phyloP scores from a whole-genome alignment of 1,139 yeast species.

The Zygoascus hellenicus region DNA sequence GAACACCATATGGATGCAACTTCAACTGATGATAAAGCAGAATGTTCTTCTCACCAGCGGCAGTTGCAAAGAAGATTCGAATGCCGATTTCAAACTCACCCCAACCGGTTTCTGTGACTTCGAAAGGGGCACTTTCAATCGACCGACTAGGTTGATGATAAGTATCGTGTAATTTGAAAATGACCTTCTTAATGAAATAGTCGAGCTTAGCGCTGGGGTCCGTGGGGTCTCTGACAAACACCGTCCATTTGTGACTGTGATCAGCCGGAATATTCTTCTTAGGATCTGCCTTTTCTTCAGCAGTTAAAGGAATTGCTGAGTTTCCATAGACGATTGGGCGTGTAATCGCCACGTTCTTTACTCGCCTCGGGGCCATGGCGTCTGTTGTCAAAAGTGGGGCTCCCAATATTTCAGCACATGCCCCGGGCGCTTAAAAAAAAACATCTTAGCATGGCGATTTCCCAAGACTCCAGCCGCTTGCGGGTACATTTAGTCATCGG shows the following conservation, averaged over 20 bases:
- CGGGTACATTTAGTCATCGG: too few species aligned
- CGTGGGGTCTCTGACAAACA: constrained; percentile 74
- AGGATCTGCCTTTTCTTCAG: constrained; percentile 41
- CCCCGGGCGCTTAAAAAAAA: not conserved
- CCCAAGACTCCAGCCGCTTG: too few species aligned
- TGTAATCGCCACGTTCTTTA: constrained; percentile 65
- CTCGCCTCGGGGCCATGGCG: constrained; percentile 14
- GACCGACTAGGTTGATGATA: constrained; percentile 80
- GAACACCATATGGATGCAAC: constrained; percentile 74
- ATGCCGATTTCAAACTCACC: constrained; percentile 95
- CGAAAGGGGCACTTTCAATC: constrained; percentile 85
- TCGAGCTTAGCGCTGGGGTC: constrained; percentile 49
- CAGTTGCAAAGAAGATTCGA: constrained; percentile 77
- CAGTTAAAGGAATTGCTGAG: constrained; percentile 66
- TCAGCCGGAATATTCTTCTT: constrained; percentile 62
- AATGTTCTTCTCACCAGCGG: constrained; percentile 82
- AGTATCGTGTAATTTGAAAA: constrained; percentile 91
- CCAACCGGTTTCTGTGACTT: constrained; percentile 98
- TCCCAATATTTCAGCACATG: not conserved
- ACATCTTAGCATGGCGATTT: not conserved
- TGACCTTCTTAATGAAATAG: constrained; percentile 80
- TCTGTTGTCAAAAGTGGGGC: not conserved
- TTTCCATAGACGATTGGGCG: constrained; percentile 89
- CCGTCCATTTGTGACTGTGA: constrained; percentile 96
- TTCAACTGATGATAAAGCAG: constrained; percentile 84